These are phyloP conservation scores for Edaphochlamys debaryana DNA, from an alignment of 139 green algal species.

Conservation along the genomic window DNA sequence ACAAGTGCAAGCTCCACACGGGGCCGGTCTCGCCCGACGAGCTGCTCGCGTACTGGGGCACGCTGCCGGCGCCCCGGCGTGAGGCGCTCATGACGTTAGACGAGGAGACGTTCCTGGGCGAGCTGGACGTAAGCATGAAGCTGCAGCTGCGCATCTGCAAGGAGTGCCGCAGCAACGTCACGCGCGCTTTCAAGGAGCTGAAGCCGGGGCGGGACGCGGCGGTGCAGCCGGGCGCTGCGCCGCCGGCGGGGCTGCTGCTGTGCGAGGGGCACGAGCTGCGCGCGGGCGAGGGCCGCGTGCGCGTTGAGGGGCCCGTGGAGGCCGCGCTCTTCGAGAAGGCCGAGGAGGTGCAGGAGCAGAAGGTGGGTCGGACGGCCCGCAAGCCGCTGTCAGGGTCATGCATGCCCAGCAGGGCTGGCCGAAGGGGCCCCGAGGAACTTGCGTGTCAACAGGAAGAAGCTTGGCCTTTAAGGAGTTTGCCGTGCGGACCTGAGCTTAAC, in stretches of 20 bases:
- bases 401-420: too few relatives aligned
- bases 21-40: slow-evolving; percentile 32
- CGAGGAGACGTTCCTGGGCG: slow-evolving; percentile 38
- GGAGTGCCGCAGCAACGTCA: slow-evolving; percentile 41
- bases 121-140: slow-evolving; percentile 44
- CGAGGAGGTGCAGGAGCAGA: slow-evolving; percentile 63
- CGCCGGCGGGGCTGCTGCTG: slow-evolving; percentile 37
- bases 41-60: slow-evolving; percentile 35
- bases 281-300: slow-evolving; percentile 48
- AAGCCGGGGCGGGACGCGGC: slow-evolving; percentile 32
- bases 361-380: slow-evolving; percentile 27
- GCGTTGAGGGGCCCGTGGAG: slow-evolving; percentile 40
- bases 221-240: not conserved
- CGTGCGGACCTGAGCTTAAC: not conserved
- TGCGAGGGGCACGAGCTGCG: slow-evolving; percentile 50
- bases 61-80: slow-evolving; percentile 10
- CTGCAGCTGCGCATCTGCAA: slow-evolving; percentile 46
- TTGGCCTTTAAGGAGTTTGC: not conserved
- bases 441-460: too few relatives aligned
- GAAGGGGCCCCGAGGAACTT: too few relatives aligned
- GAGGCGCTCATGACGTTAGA: slow-evolving; percentile 40
- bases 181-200: slow-evolving; percentile 45
- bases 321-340: slow-evolving; percentile 57
- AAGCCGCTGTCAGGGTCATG: too few relatives aligned
- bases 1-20: slow-evolving; percentile 46